Evolutionary conservation across 768 basidiomycete genomes (phyloP), one percentile per base, ranked within the genome.

Genomic region (Lactifluus subvellereus): DNA sequence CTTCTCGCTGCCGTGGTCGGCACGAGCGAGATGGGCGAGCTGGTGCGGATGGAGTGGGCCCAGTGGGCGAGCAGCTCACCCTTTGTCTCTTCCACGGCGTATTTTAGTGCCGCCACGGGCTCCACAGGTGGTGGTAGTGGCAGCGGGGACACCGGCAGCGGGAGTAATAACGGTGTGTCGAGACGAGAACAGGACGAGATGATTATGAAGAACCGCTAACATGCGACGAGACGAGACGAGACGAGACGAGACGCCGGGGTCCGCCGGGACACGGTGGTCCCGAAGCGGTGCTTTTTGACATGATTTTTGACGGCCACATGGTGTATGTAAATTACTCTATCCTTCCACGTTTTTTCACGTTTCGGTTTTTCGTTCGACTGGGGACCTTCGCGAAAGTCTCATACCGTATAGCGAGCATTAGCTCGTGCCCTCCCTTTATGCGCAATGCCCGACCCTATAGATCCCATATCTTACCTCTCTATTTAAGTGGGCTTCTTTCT

Each of bases 11-110:
- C 45, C 20, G 32, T 6, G 5, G 45, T 38, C 6, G 54, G 55
- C 3, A 8, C 49, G 40, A 56, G 42, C 6, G 63, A 64, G 54
- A 27, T 64, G 54, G 63, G 62, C 7, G 62, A 64, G 14, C 42
- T 60, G 3, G 27, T 55, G 32, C 18, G 48, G 48, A 4, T 37
- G 5, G 54, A 51, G 48, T 30, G 58, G 32, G n/a, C 63, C 13
- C 48, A 48, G 33, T 64, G 47, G 63, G 30, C 53, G 5, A 59
- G 52, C 38, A 63, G 43, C 42, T 43, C 52, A 7, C 57, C 35
- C 0, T 59, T 57, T 9, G 62, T 42, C 14, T 52, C 62, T 0
- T 59, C 62, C 2, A 59, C 62, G 5, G 35, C 56, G 0, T 63
- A 54, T 16, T 54, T 58, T 4, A 42, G 57, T 16, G 57, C 62